These are phyloP conservation scores for Colletotrichum camelliae DNA, from an alignment of 2,329 filamentous ascomycete species.

Conservation along the genomic window DNA sequence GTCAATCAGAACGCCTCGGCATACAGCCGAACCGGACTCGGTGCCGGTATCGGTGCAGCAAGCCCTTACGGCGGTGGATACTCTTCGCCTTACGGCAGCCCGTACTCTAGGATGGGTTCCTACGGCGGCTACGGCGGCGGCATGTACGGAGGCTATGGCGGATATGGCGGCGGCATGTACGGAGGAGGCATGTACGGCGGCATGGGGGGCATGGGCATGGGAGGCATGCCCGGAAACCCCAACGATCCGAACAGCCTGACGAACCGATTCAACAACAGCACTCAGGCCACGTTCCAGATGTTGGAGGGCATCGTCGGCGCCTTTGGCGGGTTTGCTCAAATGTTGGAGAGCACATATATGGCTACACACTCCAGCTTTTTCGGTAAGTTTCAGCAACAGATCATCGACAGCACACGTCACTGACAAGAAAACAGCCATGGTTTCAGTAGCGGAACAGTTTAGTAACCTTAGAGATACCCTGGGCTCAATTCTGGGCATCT, in stretches of 20 bases:
- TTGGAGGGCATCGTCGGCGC: slow-evolving; percentile 96
- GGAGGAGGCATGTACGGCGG: slow-evolving; percentile 33
- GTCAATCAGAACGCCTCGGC: slow-evolving; percentile 89
- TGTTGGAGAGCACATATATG: slow-evolving; percentile 99
- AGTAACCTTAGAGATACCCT: slow-evolving; percentile 91
- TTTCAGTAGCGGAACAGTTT: slow-evolving; percentile 97
- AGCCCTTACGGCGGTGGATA: slow-evolving; percentile 41
- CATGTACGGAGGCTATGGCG: slow-evolving; percentile 49
- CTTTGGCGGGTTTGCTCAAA: slow-evolving; percentile 97
- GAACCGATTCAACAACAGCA: slow-evolving; percentile 94
- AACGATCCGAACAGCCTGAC: slow-evolving; percentile 94
- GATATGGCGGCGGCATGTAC: slow-evolving; percentile 39
- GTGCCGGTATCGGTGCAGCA: slow-evolving; percentile 28
- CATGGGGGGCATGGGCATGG: slow-evolving; percentile 45
- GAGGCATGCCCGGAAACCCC: slow-evolving; percentile 58
- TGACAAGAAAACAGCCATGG: slow-evolving; percentile 73
- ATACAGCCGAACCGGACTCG: slow-evolving; percentile 63
- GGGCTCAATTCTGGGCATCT: slow-evolving; percentile 92
- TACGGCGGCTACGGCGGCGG: slow-evolving; percentile 49
- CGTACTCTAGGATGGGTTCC: slow-evolving; percentile 48
- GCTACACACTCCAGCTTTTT: slow-evolving; percentile 99
- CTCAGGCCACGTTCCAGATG: slow-evolving; percentile 96
- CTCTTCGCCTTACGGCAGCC: slow-evolving; percentile 40
- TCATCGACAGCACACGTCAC: background rate
- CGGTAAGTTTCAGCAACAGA: slow-evolving; percentile 62